These are phyloP conservation scores for Multifurca ochricompacta DNA, from an alignment of 768 basidiomycete genomes.

Conservation along the genomic window DNA sequence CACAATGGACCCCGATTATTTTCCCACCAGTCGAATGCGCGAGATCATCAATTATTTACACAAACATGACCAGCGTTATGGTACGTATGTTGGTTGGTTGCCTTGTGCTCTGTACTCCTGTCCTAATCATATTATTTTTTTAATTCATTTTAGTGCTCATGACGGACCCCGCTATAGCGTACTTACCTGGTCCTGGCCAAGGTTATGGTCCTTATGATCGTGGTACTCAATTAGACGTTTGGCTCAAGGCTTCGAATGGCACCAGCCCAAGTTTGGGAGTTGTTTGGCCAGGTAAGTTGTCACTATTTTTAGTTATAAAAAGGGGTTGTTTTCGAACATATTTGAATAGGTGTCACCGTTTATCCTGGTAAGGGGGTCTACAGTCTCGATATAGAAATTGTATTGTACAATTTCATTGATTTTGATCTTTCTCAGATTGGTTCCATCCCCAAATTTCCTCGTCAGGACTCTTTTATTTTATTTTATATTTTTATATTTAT, in stretches of 20 bases:
- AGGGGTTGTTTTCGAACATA: not conserved
- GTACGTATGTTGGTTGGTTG: too few species aligned
- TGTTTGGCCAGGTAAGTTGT: conserved; percentile 52
- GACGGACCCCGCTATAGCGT: conserved; percentile 66
- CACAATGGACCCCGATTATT: conserved; percentile 61
- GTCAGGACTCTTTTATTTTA: conserved; percentile 27
- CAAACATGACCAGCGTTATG: conserved; percentile 46
- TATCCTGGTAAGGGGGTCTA: conserved; percentile 40
- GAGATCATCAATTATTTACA: conserved; percentile 60
- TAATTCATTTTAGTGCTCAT: conserved; percentile 44
- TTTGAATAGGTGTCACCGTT: conserved; percentile 41
- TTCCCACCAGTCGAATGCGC: conserved; percentile 54
- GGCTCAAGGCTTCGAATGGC: conserved; percentile 56
- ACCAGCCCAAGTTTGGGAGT: conserved; percentile 46
- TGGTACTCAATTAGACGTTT: conserved; percentile 46
- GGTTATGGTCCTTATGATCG: conserved; percentile 48
- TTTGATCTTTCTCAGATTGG: conserved; percentile 41
- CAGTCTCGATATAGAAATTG: not conserved
- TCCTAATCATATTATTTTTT: not conserved
- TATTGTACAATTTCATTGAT: not conserved
- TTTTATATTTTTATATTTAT: not conserved
- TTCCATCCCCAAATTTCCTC: conserved; percentile 46
- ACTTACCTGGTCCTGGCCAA: conserved; percentile 38
- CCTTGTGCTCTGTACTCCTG: too few species aligned
- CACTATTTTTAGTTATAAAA: not conserved